phyloP scores from a whole-genome alignment of 2,329 filamentous ascomycete species.

The Aureobasidium subglaciale region DNA sequence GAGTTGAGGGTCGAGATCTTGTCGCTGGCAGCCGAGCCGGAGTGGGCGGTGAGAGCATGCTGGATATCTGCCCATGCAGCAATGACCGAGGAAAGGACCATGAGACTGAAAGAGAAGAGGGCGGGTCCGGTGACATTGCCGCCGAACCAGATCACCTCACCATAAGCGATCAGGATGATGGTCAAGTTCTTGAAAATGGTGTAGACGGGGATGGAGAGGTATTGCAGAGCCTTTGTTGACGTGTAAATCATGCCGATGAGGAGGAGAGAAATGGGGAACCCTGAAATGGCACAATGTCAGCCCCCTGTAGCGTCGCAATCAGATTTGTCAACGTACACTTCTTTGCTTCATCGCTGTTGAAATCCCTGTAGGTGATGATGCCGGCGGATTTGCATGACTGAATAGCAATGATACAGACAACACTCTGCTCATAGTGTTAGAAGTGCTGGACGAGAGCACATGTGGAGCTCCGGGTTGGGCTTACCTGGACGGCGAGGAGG shows the following conservation, averaged over 20 bases:
- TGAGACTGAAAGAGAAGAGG: constrained; percentile 88
- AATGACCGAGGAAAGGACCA: constrained; percentile 90
- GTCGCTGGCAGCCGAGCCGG: constrained; percentile 50
- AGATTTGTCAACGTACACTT: constrained; percentile 61
- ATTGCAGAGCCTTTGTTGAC: constrained; percentile 89
- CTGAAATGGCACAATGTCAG: constrained; percentile 37
- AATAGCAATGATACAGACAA: constrained; percentile 84
- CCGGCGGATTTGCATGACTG: constrained; percentile 72
- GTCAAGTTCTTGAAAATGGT: constrained; percentile 99
- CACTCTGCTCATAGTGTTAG: constrained; percentile 50
- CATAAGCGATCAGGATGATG: constrained; percentile 97
- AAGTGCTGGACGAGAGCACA: too few relatives aligned
- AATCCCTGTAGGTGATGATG: constrained; percentile 75
- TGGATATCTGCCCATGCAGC: constrained; percentile 97
- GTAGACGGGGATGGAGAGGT: constrained; percentile 94
- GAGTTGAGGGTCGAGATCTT: constrained; percentile 86
- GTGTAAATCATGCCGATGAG: constrained; percentile 99
- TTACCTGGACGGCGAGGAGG: constrained; percentile 84
- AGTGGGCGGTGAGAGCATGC: constrained; percentile 53
- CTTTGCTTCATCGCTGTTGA: constrained; percentile 81
- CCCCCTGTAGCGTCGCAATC: background rate
- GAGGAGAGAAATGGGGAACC: constrained; percentile 93
- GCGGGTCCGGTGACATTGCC: constrained; percentile 82
- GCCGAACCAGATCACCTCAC: constrained; percentile 97
- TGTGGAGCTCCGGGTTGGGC: constrained; percentile 23